Percentiles rank a stretch among this genome's conserved stretches.
phyloP scores from a whole-genome alignment of 2,329 filamentous ascomycete species.

The Pseudogymnoascus sp. region DNA sequence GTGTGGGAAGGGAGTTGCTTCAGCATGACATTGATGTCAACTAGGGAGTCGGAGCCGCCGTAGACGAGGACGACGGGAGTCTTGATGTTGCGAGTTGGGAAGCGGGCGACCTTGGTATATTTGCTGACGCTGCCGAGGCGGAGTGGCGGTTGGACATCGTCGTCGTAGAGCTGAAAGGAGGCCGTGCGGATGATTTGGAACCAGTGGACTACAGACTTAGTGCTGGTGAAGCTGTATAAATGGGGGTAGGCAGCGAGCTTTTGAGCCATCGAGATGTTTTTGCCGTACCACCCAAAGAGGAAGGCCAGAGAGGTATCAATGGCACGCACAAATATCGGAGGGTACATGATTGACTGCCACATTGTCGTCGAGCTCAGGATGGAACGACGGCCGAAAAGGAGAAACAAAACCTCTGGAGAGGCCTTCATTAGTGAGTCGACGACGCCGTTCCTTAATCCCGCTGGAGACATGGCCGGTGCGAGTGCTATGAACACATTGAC shows the following conservation, averaged over 20 bases:
- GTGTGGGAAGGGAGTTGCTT: slow-evolving; percentile 80
- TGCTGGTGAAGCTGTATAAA: slow-evolving; percentile 92
- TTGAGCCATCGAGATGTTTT: slow-evolving; percentile 77
- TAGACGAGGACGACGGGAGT: slow-evolving; percentile 92
- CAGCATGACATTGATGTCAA: slow-evolving; percentile 90
- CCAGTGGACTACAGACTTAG: slow-evolving; percentile 97
- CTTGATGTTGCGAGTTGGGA: slow-evolving; percentile 93
- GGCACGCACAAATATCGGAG: slow-evolving; percentile 79
- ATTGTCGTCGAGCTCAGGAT: slow-evolving; percentile 90
- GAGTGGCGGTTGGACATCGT: slow-evolving; percentile 75
- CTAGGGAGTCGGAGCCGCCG: slow-evolving; percentile 84
- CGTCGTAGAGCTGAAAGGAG: slow-evolving; percentile 97
- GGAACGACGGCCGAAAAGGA: slow-evolving; percentile 84
- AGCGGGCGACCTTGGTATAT: slow-evolving; percentile 94
- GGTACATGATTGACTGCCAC: slow-evolving; percentile 95
- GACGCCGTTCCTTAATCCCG: slow-evolving; percentile 79
- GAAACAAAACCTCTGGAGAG: slow-evolving; percentile 82
- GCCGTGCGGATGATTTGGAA: slow-evolving; percentile 98
- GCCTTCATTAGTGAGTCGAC: slow-evolving; percentile 91
- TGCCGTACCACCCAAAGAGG: slow-evolving; percentile 81
- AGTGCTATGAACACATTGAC: slow-evolving; percentile 94
- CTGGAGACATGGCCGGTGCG: slow-evolving; percentile 92
- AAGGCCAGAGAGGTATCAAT: slow-evolving; percentile 78
- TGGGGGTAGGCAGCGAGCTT: slow-evolving; percentile 95
- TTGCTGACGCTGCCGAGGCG: slow-evolving; percentile 63